phyloP scores from a whole-genome alignment of 106 monocot genomes.

The Alisma plantagoaquatica region DNA sequence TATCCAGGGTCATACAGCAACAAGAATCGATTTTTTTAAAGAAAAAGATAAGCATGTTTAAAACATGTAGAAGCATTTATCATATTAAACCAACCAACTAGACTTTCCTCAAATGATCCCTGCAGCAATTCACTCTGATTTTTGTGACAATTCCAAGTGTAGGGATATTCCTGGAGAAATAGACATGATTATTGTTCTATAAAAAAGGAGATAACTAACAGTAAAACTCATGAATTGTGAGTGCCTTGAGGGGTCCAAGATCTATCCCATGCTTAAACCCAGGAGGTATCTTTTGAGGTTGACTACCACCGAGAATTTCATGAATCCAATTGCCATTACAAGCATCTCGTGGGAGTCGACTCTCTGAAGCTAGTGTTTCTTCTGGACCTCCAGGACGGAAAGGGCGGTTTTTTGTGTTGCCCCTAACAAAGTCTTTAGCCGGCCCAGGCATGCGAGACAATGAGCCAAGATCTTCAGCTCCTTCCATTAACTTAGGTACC shows the following conservation, averaged over 20 bases:
- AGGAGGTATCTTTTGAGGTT: constrained; percentile 55
- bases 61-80: too few species aligned
- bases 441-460: constrained; percentile 55
- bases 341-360: constrained; percentile 49
- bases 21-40: too few species aligned
- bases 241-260: constrained; percentile 65
- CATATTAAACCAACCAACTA: constrained; percentile 61
- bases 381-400: constrained; percentile 74
- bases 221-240: not conserved
- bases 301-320: constrained; percentile 56
- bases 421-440: constrained; percentile 85
- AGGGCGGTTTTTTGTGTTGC: constrained; percentile 69
- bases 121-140: constrained; percentile 1
- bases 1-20: too few species aligned
- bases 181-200: not conserved
- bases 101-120: constrained; percentile 23
- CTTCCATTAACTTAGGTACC: constrained; percentile 47
- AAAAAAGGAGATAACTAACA: not conserved
- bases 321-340: constrained; percentile 63
- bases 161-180: constrained; percentile 41
- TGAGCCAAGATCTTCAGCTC: constrained; percentile 42
- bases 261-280: constrained; percentile 76
- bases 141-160: constrained; percentile 32
- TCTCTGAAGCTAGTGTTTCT: constrained; percentile 27
- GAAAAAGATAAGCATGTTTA: too few species aligned